These are phyloP conservation scores for Brettanomyces anomalus DNA, from an alignment of 805 yeast species.

Conservation along the genomic window DNA sequence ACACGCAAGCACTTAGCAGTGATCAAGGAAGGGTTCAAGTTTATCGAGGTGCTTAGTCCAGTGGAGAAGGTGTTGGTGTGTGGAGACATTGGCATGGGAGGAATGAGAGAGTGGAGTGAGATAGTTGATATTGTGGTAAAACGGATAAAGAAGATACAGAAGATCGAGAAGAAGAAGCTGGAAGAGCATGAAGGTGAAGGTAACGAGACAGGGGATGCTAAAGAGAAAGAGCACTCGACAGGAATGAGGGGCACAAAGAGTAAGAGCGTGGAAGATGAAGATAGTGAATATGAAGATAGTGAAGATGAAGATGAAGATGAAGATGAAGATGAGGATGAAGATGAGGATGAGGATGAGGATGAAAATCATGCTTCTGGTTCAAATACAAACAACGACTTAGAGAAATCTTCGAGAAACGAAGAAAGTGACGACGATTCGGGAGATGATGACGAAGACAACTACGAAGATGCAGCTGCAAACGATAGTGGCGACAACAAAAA, in stretches of 20 bases:
- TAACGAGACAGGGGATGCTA: conserved; percentile 41
- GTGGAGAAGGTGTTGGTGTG: conserved; percentile 90
- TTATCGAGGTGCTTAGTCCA: conserved; percentile 90
- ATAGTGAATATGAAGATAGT: conserved; percentile 29
- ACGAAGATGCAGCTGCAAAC: conserved; percentile 4
- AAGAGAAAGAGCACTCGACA: conserved; percentile 31
- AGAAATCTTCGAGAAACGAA: neutral
- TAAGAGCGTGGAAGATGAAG: conserved; percentile 35
- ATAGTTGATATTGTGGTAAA: conserved; percentile 78
- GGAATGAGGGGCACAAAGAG: conserved; percentile 38
- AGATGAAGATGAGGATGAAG: conserved; percentile 24
- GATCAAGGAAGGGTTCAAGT: conserved; percentile 84
- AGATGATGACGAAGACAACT: conserved; percentile 5
- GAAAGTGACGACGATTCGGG: neutral
- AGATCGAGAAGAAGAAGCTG: conserved; percentile 40
- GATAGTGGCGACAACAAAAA: neutral
- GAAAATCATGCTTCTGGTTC: conserved; percentile 5
- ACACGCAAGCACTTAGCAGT: conserved; percentile 75
- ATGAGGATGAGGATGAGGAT: conserved; percentile 14
- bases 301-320: conserved; percentile 32
- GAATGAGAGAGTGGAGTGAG: conserved; percentile 97
- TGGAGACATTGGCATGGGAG: conserved; percentile 99
- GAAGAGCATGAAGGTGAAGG: conserved; percentile 29
- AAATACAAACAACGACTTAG: neutral
- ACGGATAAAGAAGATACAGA: conserved; percentile 56